Base-by-base conservation (phyloP, 805 yeast genomes). In the Lipomyces yamanashiensis region DNA sequence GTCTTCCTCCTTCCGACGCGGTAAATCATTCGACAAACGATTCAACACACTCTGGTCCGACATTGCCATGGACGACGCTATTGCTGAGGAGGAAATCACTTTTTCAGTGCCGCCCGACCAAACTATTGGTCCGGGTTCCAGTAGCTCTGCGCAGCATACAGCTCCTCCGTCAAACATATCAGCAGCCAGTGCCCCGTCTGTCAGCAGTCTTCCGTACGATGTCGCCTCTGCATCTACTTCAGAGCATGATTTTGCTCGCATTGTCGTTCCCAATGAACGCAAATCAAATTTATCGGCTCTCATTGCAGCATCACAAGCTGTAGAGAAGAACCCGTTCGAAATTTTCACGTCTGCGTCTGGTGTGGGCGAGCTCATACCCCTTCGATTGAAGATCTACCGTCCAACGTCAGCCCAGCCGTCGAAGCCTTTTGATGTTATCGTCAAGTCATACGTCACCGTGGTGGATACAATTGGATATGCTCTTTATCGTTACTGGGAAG, bases 391-490 rank as follows among this genome's bases (percentile, higher is more conserved):
- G 45, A 70, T 80, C 59, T 78, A 72, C 66, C 69, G 79, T 64
- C 78, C 78, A 1, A 60, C 72, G 9, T 64, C 74, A 23, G 58
- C 55, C 12, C 61, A 70, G 6, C 78, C 79, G 5, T 67, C 61
- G 21, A 40, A 23, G 9, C 77, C 79, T 0, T 70, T 77, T 68
- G 70, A 64, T 17, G 75, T 78, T 15, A 59, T 70, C 1, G 78
- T 79, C 12, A 71, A 76, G 23, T 70, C 71, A 1, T 78, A 78
- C 19, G 81, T 77, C 7, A 75, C 78, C 2, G 87, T 86, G 1
- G 80, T 81, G 53, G 84, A 85, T 56, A 78, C 85, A 3, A 81
- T 86, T 50, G 90, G 89, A 0, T 86, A 71, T 68, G 76, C 83
- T 0, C 70, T 86, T n/a, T 74, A 75, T 43, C 71, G 71, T 10